Evolutionary conservation across 768 basidiomycete genomes (phyloP).

Genomic region (Psilocybe subaeruginosa): DNA sequence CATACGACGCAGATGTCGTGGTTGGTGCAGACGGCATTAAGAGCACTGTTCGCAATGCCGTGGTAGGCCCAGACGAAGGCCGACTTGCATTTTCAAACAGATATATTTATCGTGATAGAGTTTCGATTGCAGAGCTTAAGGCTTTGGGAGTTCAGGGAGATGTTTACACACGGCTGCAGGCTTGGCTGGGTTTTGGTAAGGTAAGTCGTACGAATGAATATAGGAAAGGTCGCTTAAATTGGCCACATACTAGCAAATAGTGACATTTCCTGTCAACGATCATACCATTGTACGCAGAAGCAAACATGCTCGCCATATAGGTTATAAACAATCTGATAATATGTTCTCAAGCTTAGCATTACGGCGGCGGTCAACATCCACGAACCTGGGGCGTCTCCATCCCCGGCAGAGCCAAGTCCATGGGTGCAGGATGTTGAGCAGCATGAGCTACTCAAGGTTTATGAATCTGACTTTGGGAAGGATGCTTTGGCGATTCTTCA

Average conservation of each 20-base stretch:
- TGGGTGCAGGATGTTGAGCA: constrained; percentile 45
- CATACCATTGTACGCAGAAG: constrained; percentile 37
- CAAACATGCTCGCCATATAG: neutral
- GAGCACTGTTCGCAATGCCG: constrained; percentile 49
- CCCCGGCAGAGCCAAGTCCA: constrained; percentile 12
- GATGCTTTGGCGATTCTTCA: constrained; percentile 43
- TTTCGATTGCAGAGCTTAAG: constrained; percentile 38
- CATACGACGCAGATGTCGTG: constrained; percentile 41
- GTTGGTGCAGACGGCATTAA: constrained; percentile 52
- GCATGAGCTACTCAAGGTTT: constrained; percentile 44
- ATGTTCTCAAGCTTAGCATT: constrained; percentile 40
- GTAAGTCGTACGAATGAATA: constrained; percentile 25
- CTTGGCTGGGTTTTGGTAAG: constrained; percentile 46
- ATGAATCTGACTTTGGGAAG: constrained; percentile 41
- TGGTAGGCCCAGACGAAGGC: constrained; percentile 47
- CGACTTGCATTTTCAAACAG: constrained; percentile 44
- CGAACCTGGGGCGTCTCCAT: neutral
- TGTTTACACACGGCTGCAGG: constrained; percentile 33
- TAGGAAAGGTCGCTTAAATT: no score
- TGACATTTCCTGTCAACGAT: constrained; percentile 49
- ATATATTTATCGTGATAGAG: constrained; percentile 49
- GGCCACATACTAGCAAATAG: constrained; percentile 42
- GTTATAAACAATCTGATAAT: neutral
- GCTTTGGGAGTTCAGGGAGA: constrained; percentile 43
- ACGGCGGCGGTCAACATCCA: constrained; percentile 27